Percentiles rank a stretch among this genome's conserved stretches.
These are phyloP conservation scores for Chalciporus piperatus DNA, from an alignment of 768 basidiomycete species.

Conservation along the genomic window DNA sequence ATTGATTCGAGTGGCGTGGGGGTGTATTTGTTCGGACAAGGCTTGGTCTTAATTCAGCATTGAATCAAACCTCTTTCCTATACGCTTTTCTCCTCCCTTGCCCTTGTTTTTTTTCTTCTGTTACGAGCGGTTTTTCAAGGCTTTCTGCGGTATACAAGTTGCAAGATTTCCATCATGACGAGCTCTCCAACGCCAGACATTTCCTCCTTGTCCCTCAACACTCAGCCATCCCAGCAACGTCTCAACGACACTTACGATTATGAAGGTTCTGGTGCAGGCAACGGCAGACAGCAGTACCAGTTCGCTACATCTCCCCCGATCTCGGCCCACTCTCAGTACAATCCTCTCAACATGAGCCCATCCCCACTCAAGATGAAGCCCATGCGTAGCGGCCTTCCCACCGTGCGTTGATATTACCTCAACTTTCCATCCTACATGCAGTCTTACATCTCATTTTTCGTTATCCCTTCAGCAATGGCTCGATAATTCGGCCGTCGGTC, in stretches of 20 bases:
- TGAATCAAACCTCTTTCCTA: conserved; percentile 12
- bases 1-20: conserved; percentile 33
- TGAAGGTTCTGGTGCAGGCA: conserved; percentile 54
- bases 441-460: conserved; percentile 22
- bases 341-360: conserved; percentile 54
- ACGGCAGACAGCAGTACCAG: conserved; percentile 61
- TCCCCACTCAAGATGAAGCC: conserved; percentile 78
- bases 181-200: conserved; percentile 76
- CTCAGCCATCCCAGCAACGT: conserved; percentile 65
- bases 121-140: conserved; percentile 30
- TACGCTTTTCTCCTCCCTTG: conserved; percentile 26
- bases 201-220: conserved; percentile 69
- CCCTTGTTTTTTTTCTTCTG: conserved; percentile 27
- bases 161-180: conserved; percentile 57
- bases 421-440: conserved; percentile 19
- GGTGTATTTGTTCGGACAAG: conserved; percentile 24
- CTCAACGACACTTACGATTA: conserved; percentile 86
- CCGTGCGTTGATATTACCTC: conserved; percentile 46
- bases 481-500: conserved; percentile 48
- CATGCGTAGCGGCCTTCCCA: conserved; percentile 64
- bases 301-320: conserved; percentile 63
- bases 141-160: conserved; percentile 12
- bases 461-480: conserved; percentile 72
- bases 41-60: conserved; percentile 3
- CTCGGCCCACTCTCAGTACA: conserved; percentile 49